These are phyloP conservation scores for Ceratobasidium sp. DNA, from an alignment of 1,284 basidiomycete genomes.

Conservation along the genomic window DNA sequence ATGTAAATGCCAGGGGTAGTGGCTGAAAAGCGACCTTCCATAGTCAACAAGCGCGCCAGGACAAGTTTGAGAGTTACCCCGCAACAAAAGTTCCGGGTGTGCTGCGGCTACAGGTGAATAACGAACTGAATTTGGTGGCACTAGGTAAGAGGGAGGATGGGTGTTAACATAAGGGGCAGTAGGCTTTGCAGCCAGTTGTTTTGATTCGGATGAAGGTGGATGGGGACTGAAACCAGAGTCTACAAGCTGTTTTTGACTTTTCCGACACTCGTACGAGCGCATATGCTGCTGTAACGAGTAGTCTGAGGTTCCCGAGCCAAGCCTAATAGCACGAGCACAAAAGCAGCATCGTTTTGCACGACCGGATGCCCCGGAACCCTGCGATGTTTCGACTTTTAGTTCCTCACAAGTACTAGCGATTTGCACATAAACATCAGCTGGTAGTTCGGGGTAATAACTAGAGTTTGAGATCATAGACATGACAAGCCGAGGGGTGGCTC, in stretches of 20 bases:
- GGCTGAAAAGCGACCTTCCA: background rate
- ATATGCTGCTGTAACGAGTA: constrained; percentile 20
- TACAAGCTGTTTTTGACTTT: background rate
- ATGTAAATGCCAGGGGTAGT: constrained; percentile 5
- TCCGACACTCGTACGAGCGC: background rate
- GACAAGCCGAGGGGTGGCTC: background rate
- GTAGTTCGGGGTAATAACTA: background rate
- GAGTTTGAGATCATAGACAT: background rate
- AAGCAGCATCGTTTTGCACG: background rate
- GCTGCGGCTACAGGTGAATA: too few species aligned
- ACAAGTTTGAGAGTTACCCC: background rate
- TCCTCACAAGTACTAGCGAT: background rate
- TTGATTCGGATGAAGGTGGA: too few species aligned
- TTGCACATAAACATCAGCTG: background rate
- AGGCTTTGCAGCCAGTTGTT: too few species aligned
- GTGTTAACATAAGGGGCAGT: too few species aligned
- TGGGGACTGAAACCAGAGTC: too few species aligned
- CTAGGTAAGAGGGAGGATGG: too few species aligned
- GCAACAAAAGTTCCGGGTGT: too few species aligned
- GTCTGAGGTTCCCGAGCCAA: background rate
- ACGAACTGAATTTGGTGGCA: too few species aligned
- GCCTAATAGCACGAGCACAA: background rate
- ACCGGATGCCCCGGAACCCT: background rate
- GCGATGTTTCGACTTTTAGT: background rate
- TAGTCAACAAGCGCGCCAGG: background rate